Evolutionary conservation across 768 basidiomycete species (phyloP), one percentile per base, ranked within the genome.

Genomic region (Leccinum barrowsii): DNA sequence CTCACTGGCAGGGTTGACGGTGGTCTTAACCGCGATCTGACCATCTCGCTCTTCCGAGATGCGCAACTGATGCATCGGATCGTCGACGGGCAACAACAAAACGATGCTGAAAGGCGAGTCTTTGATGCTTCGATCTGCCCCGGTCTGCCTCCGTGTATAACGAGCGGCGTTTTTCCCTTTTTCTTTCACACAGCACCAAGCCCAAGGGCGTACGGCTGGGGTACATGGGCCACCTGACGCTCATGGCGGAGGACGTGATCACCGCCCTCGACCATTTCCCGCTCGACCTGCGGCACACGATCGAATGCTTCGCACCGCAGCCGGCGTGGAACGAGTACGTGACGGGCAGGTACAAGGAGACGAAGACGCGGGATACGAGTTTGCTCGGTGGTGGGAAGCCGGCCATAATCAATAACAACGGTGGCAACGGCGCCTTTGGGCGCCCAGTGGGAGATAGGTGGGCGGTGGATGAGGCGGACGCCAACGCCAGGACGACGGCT

Each of bases 171-270:
- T n/a, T 40, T 37, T 10, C 40, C 2, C 40, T 4, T n/a, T 17
- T 40, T n/a, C 40, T 40, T 40, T 40, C 17, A 40, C n/a, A 40
- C 66, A 90, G 89, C 62, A 71, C 82, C 46, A 86, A 87, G 70
- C 85, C 87, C 8, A 89, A 90, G 65, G 85, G 89, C 21, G 81
- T 89, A 35, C 85, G 95, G 28, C 73, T 96, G 46, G 95, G 94
- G 3, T 96, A 92, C 74, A 98, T 98, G 96, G 96, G 96, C 0
- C 95, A 99, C 71, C 81, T 98, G 15, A 91, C 90, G 12, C 85
- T 98, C 63, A 93, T 99, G 65, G 88, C 94, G 0, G 97, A 98
- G 73, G 96, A 98, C 67, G 86, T 97, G 19, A 87, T 97, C 69
- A 85, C 85, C 57, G 90, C 95, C 8, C 82, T 98, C 59, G 87